Base-by-base conservation (phyloP, 1,284 basidiomycete species). In the Leccinum solheimii region DNA sequence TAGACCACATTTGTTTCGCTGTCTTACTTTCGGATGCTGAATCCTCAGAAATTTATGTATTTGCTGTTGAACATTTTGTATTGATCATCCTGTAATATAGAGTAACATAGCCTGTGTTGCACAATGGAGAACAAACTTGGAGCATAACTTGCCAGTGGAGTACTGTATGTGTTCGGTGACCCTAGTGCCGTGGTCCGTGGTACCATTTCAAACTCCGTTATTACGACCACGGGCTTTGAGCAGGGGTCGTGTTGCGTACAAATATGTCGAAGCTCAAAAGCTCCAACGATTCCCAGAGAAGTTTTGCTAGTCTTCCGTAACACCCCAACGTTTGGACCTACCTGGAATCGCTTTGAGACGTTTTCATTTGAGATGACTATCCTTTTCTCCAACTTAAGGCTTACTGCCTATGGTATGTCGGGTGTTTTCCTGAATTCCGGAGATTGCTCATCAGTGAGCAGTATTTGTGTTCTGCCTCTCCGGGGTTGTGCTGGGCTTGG, bases 401-500 rank as follows among this genome's bases (percentile, higher is more conserved):
- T 83, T 43, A 73, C 68, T n/a, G 81, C 81, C 68, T 86, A 85
- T 62, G 65, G 84, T 80, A 64, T 68, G 81, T 71, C 13, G 26
- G 51, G 14, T 51, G 56, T 10, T 26, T 30, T 40, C 23, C n/a
- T 13, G 32, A 36, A 14, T 16, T 45, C 16, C 14, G 19, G 9
- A 51, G 58, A 57, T 71, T 55, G 21, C 21, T 63, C 30, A 61
- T 62, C 59, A 48, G 57, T 54, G 34, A 16, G 50, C 66, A 90
- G 89, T 86, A 59, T 72, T 75, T 45, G 78, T 88, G 10, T 80
- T 90, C 63, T 65, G 86, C 61, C 78, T 88, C 57, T 82, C 86
- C 50, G 86, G 77, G n/a, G 79, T 82, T 32, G 86, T 90, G 26
- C 80, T 92, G 5, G 90, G 90, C 8, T 73, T 92, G 40, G 77